phyloP scores from a whole-genome alignment of 2,329 filamentous ascomycete genomes.

The Aspergillus sp. region DNA sequence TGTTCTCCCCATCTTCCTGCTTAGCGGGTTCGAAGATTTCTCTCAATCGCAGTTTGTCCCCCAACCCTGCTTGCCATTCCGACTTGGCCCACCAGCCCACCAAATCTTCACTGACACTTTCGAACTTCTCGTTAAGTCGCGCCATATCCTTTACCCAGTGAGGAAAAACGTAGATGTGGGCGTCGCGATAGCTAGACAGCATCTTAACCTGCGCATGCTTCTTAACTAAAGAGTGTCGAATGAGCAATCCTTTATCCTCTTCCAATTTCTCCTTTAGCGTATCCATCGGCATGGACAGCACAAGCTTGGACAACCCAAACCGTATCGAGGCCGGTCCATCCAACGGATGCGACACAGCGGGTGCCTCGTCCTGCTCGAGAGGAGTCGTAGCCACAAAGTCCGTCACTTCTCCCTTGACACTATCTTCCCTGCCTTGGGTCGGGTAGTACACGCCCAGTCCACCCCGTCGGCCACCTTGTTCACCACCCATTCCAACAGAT shows the following conservation, averaged over 20 bases:
- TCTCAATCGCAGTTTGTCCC: conserved; percentile 67
- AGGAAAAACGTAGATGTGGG: conserved; percentile 91
- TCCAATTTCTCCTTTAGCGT: conserved; percentile 78
- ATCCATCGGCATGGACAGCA: conserved; percentile 82
- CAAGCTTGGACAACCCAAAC: conserved; percentile 65
- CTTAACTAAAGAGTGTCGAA: conserved; percentile 69
- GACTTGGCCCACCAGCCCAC: conserved; percentile 95
- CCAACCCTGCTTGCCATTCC: conserved; percentile 77
- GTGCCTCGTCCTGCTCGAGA: conserved; percentile 46
- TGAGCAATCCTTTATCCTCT: conserved; percentile 57
- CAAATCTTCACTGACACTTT: conserved; percentile 85
- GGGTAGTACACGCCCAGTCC: conserved; percentile 89
- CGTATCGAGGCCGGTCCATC: conserved; percentile 54
- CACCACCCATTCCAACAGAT: conserved; percentile 46
- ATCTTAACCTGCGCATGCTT: conserved; percentile 71
- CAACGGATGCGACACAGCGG: conserved; percentile 51
- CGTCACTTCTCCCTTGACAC: conserved; percentile 82
- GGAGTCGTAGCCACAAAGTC: conserved; percentile 81
- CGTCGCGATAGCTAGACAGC: conserved; percentile 77
- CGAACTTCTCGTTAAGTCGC: conserved; percentile 68
- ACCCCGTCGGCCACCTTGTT: conserved; percentile 59
- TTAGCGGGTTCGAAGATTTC: conserved; percentile 53
- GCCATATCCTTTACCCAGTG: conserved; percentile 85
- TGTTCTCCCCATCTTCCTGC: conserved; percentile 35
- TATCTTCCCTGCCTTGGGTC: conserved; percentile 63